These are phyloP conservation scores for Tetrahymena borealis DNA, from an alignment of 73 alveolate species.

Conservation along the genomic window DNA sequence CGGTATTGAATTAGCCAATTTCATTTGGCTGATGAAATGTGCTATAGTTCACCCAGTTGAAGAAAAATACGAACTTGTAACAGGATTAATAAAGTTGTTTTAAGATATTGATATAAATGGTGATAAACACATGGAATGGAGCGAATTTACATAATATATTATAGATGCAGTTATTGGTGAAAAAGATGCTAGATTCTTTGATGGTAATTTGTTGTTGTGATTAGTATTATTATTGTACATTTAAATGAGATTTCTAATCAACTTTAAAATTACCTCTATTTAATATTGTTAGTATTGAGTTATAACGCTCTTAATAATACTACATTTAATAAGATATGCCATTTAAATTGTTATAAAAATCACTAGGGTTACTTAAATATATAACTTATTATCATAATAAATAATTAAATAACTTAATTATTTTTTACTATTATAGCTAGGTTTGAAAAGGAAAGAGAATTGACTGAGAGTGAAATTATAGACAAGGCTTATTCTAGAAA, in stretches of 20 bases:
- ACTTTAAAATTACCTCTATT: conserved; percentile 44
- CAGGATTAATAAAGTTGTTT: conserved; percentile 86
- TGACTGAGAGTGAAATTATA: conserved; percentile 54
- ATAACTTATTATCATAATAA: too few species aligned
- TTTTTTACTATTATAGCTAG: conserved; percentile 45
- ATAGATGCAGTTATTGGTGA: conserved; percentile 93
- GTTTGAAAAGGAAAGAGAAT: conserved; percentile 38
- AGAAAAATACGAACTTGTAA: conserved; percentile 88
- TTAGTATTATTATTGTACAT: conserved; percentile 71
- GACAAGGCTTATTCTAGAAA: conserved; percentile 61
- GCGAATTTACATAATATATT: conserved; percentile 90
- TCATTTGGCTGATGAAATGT: conserved; percentile 81
- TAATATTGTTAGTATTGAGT: conserved; percentile 56
- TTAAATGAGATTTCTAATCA: conserved; percentile 41
- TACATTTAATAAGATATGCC: too few species aligned
- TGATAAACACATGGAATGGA: conserved; percentile 96
- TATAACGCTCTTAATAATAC: conserved; percentile 44
- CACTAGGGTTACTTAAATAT: too few species aligned
- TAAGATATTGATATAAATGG: conserved; percentile 95
- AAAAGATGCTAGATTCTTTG: conserved; percentile 48
- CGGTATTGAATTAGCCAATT: conserved; percentile 72
- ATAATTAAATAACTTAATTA: conserved; percentile 26
- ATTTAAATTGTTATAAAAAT: too few species aligned
- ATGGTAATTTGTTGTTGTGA: conserved; percentile 80
- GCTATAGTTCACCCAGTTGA: conserved; percentile 58